Evolutionary conservation across 768 basidiomycete genomes (phyloP), one percentile per base, ranked within the genome.

Genomic region (Hebeloma cylindrosporum): DNA sequence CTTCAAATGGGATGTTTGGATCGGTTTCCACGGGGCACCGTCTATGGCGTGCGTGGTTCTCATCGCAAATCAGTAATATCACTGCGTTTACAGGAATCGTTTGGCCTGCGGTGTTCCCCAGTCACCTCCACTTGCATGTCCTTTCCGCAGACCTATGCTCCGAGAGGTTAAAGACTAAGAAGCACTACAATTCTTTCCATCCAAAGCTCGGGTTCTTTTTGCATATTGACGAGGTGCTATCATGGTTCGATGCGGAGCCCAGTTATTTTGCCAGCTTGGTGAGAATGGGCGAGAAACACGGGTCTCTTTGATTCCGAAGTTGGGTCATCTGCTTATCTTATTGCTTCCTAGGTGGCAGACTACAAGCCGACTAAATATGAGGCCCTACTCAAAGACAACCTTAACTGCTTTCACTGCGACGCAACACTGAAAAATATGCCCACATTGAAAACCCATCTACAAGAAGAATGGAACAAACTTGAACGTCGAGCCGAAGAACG

Each of bases 101-200:
- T n/a, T n/a, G n/a, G n/a, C n/a, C n/a, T n/a, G n/a, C n/a, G n/a
- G n/a, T 23, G 11, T 22, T 21, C 32, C 30, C 4, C 47, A 90
- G 88, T 48, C 90, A 93, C 60, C 48, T 93, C 2, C 90, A 96
- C 58, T 63, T 95, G 8, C 93, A 96, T 59, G 80, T 96, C 40
- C 66, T 96, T 28, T 93, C 92, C 3, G 74, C 79, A 4, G 93
- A 96, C 59, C 60, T 93, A 26, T 73, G 73, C 42, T 84, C 85
- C 0, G 74, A 79, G 7, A 68, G 66, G 40, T 65, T 94, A 71
- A 95, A 93, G 67, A 77, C 72, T 43, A 96, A 95, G 71, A 88
- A 85, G 58, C 93, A 96, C 53, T 88, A 91, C 66, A 93, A 94
- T 57, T 87, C 89, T 4, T 96, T 94, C 66, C 84, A 88, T 56